These are phyloP conservation scores for Globisporangium heterothallicum DNA, from an alignment of 352 stramenopile species.

Conservation along the genomic window DNA sequence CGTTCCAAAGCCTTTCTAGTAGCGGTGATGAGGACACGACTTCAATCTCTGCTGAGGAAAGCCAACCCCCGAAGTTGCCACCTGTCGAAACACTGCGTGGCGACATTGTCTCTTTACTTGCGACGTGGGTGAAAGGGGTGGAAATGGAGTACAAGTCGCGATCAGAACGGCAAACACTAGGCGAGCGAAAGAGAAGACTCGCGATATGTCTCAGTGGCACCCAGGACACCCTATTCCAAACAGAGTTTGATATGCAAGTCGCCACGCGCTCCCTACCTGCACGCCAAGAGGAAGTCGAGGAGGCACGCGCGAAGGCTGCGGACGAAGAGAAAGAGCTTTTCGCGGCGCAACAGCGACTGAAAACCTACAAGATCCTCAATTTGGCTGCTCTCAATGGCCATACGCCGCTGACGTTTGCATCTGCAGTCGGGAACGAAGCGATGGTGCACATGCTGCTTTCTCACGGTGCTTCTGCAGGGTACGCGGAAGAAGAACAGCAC, in stretches of 20 bases:
- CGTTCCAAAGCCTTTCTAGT: conserved; percentile 17
- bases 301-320: conserved; percentile 19
- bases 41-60: conserved; percentile 1
- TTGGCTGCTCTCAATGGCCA: conserved; percentile 61
- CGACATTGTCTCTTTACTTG: conserved; percentile 46
- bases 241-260: conserved; percentile 58
- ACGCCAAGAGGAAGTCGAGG: conserved; percentile 57
- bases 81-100: conserved; percentile 29
- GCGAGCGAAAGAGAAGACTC: conserved; percentile 47
- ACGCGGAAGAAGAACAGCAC: conserved; percentile 40
- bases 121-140: conserved; percentile 68
- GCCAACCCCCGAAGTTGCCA: conserved; percentile 22
- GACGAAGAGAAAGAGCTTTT: conserved; percentile 31
- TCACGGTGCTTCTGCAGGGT: conserved; percentile 39
- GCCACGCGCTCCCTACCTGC: conserved; percentile 55
- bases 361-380: conserved; percentile 43
- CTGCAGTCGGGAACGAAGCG: conserved; percentile 63
- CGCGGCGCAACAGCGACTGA: conserved; percentile 39
- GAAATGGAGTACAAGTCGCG: conserved; percentile 73
- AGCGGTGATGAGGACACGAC: conserved; percentile 4
- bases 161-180: conserved; percentile 43
- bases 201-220: conserved; percentile 28
- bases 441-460: conserved; percentile 68
- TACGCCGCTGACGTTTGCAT: conserved; percentile 63
- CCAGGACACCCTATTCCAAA: conserved; percentile 30